phyloP scores from a whole-genome alignment of 1,284 basidiomycete species.

The Puccinia horiana region DNA sequence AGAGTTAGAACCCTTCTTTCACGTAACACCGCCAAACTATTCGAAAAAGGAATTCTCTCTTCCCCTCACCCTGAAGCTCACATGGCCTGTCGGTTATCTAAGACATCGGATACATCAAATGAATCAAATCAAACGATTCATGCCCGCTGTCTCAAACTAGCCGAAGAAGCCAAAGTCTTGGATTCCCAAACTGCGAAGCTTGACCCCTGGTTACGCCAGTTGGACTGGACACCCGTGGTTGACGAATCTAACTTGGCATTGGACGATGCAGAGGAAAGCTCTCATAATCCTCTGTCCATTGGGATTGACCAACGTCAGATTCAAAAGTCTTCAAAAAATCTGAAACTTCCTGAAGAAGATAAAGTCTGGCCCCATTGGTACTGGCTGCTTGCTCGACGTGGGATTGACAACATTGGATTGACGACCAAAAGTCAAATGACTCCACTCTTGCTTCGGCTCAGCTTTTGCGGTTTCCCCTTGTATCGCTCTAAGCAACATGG shows the following conservation, averaged over 20 bases:
- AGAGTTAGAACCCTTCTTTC: constrained; percentile 47
- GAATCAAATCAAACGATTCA: neutral
- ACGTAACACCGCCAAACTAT: constrained; percentile 34
- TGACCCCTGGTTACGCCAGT: constrained; percentile 52
- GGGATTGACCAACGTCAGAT: constrained; percentile 1
- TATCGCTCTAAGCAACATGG: constrained; percentile 84
- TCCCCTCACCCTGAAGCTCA: constrained; percentile 49
- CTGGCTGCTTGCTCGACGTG: constrained; percentile 70
- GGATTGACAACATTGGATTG: constrained; percentile 69
- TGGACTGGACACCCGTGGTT: constrained; percentile 53
- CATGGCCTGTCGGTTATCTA: constrained; percentile 26
- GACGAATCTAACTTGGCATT: constrained; percentile 45
- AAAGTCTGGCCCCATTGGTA: constrained; percentile 85
- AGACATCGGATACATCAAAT: constrained; percentile 7
- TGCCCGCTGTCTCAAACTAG: constrained; percentile 47
- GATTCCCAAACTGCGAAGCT: constrained; percentile 16
- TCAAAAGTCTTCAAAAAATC: constrained; percentile 11
- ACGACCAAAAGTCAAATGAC: constrained; percentile 81
- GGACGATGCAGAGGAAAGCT: neutral
- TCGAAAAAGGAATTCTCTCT: constrained; percentile 48
- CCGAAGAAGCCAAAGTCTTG: constrained; percentile 40
- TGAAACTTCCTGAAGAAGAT: constrained; percentile 47
- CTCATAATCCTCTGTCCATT: neutral
- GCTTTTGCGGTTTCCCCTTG: constrained; percentile 84
- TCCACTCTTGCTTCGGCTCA: constrained; percentile 80